phyloP scores from a whole-genome alignment of 1,139 yeast genomes.

The Citeromyces siamensis region DNA sequence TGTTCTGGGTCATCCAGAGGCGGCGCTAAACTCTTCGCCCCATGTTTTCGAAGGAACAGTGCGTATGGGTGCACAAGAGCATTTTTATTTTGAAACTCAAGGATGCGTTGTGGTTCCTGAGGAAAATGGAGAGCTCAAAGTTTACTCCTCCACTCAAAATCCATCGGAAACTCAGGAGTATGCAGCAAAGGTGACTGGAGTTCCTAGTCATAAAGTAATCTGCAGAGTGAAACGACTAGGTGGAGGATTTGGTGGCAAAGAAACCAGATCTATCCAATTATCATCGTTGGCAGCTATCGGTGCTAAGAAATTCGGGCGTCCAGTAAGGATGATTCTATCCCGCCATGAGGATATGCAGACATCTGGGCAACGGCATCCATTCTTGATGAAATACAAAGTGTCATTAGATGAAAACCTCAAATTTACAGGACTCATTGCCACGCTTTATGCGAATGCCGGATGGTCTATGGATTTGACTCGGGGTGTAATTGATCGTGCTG shows the following conservation, averaged over 20 bases:
- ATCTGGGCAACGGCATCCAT: constrained; percentile 33
- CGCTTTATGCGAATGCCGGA: constrained; percentile 29
- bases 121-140: constrained; percentile 29
- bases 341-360: constrained; percentile 30
- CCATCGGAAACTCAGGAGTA: constrained; percentile 28
- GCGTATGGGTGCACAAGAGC: constrained; percentile 32
- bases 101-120: constrained; percentile 28
- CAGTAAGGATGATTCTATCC: constrained; percentile 26
- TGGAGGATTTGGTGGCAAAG: constrained; percentile 57
- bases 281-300: constrained; percentile 42
- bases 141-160: constrained; percentile 27
- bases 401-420: constrained; percentile 24
- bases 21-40: constrained; percentile 21
- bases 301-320: constrained; percentile 30
- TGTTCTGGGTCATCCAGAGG: constrained; percentile 25
- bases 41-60: constrained; percentile 23
- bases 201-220: constrained; percentile 25
- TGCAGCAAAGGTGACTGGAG: constrained; percentile 26
- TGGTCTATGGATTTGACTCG: constrained; percentile 32
- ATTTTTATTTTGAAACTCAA: constrained; percentile 31
- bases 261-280: constrained; percentile 26
- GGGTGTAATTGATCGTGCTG: constrained; percentile 32
- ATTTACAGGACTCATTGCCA: constrained; percentile 24
- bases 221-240: constrained; percentile 35
- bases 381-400: constrained; percentile 27